phyloP scores from a whole-genome alignment of 1,284 basidiomycete species.

The Ganoderma meredithae region DNA sequence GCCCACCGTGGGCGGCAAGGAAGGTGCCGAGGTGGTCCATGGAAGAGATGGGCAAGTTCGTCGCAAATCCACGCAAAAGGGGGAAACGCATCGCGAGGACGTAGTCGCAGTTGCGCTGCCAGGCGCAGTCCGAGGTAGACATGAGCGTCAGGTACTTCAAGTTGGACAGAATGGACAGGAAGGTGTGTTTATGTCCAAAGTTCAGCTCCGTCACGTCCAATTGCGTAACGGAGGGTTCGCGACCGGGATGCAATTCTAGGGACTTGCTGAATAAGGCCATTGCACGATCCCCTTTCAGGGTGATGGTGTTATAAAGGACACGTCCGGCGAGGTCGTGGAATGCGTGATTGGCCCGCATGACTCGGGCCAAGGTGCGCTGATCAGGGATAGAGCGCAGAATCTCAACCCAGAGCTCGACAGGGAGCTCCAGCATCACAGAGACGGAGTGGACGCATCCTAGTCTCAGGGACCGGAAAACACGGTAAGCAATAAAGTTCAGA shows the following conservation, averaged over 20 bases:
- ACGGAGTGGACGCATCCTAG: neutral
- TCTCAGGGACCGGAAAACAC: neutral
- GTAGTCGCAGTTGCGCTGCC: neutral
- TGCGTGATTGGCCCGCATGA: neutral
- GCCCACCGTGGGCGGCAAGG: neutral
- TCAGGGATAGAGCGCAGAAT: neutral
- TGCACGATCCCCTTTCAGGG: neutral
- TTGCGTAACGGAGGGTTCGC: neutral
- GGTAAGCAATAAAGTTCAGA: neutral
- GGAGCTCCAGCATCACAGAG: neutral
- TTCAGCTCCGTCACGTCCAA: neutral
- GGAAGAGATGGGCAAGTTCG: neutral
- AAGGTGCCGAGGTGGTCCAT: neutral
- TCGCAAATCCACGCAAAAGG: neutral
- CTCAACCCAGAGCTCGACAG: conserved; percentile 2
- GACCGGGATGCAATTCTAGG: neutral
- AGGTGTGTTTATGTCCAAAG: neutral
- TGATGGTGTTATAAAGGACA: neutral
- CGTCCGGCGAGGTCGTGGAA: neutral
- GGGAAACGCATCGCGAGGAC: conserved; percentile 2
- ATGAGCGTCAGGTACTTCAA: neutral
- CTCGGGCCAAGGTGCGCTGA: neutral
- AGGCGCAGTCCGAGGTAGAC: neutral
- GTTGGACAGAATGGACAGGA: neutral
- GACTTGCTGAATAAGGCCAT: neutral